Base-by-base conservation (phyloP, 2,329 filamentous ascomycete genomes). In the Xylaria sp. region DNA sequence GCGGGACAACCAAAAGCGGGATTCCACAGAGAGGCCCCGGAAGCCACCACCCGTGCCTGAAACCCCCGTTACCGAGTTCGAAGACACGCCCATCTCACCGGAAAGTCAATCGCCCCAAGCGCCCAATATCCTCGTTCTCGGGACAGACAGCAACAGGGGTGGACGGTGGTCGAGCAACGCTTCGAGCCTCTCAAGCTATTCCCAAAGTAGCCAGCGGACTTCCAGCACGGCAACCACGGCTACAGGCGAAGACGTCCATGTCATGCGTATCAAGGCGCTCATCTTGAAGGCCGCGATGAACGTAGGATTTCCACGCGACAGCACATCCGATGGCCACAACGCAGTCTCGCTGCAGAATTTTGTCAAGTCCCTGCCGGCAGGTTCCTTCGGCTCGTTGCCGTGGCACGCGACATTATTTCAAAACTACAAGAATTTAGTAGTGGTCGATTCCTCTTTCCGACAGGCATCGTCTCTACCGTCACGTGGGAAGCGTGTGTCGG, bases 1-100 rank as follows among this genome's bases (percentile, higher is more conserved):
- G 73, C 82, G 82, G 13, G 84, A 86, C 45, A 88, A 84, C 72
- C 79, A 85, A 48, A 85, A 86, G 74, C 83, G 83, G 58, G 72
- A 82, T 10, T 75, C 79, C 23, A 82, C 87, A 67, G 82, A 89
- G 73, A 82, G 82, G 77, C 78, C 83, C 73, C 82, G 82, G 63
- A 85, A 83, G 62, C 78, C 80, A 20, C 81, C 79, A 2, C 81
- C 82, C 1, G 86, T 90, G 4, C 94, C 94, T 0, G 95, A 98
- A 81, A 98, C 94, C 0, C 94, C 94, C 0, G 95, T 95, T 0
- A 98, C 94, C 4, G 94, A 97, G 73, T 97, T 97, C 74, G 95
- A 97, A 78, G 94, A 98, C 76, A 93, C 91, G 0, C 90, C 93
- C 4, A 88, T 93, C 50, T 97, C 94, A 0, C 91, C 92, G 0